A percentile compares a stretch with the other conserved stretches of the same genome.
Conservation (phyloP, 805 yeast genomes). For the Tetrapisispora phaffii region DNA sequence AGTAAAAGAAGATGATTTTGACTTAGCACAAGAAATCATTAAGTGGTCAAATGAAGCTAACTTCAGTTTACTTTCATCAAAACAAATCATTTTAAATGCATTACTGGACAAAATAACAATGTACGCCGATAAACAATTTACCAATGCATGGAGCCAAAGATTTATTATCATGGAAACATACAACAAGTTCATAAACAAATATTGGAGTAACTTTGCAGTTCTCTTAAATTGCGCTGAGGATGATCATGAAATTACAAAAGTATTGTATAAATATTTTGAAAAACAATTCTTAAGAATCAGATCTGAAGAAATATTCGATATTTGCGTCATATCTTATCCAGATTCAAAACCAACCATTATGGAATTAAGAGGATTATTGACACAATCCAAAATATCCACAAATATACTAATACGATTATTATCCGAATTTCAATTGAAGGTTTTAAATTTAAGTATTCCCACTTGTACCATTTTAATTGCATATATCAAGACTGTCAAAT, state of each 20-base stretch:
- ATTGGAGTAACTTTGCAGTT: constrained; percentile 19
- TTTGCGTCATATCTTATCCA: constrained; percentile 45
- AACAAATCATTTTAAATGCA: constrained; percentile 15
- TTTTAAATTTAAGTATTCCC: constrained; percentile 73
- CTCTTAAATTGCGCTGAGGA: constrained; percentile 19
- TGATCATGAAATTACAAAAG: constrained; percentile 21
- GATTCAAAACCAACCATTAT: constrained; percentile 41
- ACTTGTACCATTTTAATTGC: constrained; percentile 62
- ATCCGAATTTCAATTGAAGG: constrained; percentile 12
- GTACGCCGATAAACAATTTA: constrained; percentile 15
- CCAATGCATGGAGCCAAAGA: constrained; percentile 12
- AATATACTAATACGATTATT: constrained; percentile 13
- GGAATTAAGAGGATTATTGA: constrained; percentile 49
- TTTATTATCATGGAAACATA: constrained; percentile 21
- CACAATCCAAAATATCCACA: constrained; percentile 23
- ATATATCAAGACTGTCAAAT: constrained; percentile 61
- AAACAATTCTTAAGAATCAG: constrained; percentile 32
- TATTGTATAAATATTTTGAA: constrained; percentile 20
- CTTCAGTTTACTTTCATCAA: constrained; percentile 9
- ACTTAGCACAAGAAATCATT: constrained; percentile 12
- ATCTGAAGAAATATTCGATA: constrained; percentile 47
- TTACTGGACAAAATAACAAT: constrained; percentile 13
- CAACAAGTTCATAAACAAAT: constrained; percentile 18
- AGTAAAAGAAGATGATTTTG: constrained; percentile 22
- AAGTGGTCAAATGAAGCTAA: constrained; percentile 20